phyloP scores from a whole-genome alignment of 352 stramenopile species.

The Poterioochromonas sp. region DNA sequence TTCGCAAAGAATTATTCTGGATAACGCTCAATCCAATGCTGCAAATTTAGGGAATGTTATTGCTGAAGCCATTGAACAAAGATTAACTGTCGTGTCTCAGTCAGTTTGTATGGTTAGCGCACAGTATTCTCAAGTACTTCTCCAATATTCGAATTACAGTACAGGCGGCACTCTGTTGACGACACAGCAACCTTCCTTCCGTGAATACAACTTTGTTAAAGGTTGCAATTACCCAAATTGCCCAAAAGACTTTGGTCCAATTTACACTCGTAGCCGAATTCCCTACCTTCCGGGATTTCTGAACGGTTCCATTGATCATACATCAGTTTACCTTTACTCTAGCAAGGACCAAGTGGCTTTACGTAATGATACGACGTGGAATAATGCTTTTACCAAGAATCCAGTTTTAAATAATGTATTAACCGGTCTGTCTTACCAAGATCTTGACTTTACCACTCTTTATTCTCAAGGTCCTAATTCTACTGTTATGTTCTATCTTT shows the following conservation, averaged over 20 bases:
- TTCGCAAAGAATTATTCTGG: neutral
- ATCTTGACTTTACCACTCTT: neutral
- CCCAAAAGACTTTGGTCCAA: slow-evolving; percentile 3
- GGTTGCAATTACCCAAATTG: slow-evolving; percentile 6
- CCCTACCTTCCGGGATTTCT: neutral
- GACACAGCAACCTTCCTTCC: neutral
- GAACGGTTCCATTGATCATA: neutral
- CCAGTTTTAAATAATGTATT: neutral
- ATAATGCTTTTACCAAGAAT: neutral
- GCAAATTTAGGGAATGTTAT: neutral
- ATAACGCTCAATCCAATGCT: neutral
- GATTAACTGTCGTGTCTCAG: neutral
- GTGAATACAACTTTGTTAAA: slow-evolving; percentile 22
- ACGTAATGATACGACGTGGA: slow-evolving; percentile 12
- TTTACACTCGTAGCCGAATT: neutral
- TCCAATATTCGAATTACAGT: neutral
- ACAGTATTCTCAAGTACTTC: neutral
- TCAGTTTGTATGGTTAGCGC: neutral
- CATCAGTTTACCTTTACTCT: slow-evolving; percentile 4
- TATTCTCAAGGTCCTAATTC: neutral
- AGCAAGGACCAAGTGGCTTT: neutral
- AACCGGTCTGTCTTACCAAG: neutral
- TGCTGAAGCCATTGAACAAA: neutral
- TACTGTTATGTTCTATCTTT: slow-evolving; percentile 18
- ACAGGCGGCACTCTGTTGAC: neutral